Conservation (phyloP, 768 basidiomycete genomes). For the Mycena galericulata region DNA sequence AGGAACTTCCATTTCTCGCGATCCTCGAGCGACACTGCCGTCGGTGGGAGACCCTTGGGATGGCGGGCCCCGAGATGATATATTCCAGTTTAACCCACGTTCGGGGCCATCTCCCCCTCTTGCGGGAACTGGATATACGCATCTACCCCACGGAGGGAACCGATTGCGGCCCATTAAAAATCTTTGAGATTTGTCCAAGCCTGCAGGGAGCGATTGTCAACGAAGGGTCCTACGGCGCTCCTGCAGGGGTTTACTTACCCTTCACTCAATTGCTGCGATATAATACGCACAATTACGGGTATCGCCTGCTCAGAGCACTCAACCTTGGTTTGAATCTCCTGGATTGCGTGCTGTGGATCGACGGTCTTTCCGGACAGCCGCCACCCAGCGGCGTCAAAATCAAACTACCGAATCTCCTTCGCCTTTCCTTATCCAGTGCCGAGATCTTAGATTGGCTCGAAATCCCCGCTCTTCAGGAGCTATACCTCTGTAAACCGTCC, state of each 20-base stretch:
- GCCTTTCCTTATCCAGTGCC: background rate
- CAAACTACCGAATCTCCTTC: background rate
- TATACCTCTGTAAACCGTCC: background rate
- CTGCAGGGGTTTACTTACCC: background rate
- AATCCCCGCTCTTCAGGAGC: background rate
- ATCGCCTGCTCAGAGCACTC: background rate
- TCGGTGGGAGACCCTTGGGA: background rate
- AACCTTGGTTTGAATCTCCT: background rate
- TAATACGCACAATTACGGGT: background rate
- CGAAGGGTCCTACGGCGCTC: background rate
- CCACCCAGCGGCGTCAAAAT: too few relatives aligned
- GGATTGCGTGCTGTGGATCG: background rate
- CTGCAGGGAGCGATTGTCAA: constrained; percentile 3
- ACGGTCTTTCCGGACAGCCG: too few relatives aligned
- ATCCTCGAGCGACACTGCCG: background rate
- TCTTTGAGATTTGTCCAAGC: background rate
- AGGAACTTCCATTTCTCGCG: background rate
- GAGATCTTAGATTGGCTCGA: background rate
- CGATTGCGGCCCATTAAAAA: background rate
- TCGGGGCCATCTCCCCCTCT: background rate
- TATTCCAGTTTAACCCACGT: background rate
- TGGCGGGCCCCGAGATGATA: background rate
- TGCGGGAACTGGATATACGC: background rate
- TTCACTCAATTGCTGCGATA: background rate
- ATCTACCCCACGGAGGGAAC: background rate